Evolutionary conservation across 2,329 filamentous ascomycete genomes (phyloP), one percentile per base, ranked within the genome.

Genomic region (Ascosphaera apis): DNA sequence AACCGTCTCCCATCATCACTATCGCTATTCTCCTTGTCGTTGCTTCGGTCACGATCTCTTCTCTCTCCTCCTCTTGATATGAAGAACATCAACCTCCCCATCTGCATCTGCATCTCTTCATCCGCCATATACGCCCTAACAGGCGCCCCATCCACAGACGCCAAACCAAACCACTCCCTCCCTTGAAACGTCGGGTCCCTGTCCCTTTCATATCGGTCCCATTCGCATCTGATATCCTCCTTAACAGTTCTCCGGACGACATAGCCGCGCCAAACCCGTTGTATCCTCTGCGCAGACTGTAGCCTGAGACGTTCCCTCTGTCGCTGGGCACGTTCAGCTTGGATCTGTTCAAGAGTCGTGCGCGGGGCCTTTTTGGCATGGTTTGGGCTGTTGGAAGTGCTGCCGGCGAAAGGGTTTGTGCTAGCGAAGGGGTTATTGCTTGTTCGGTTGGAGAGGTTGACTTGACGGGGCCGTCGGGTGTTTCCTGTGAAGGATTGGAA

Each of bases 401-500:
- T 53, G 37, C 54, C 56, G 36, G 66, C 73, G 53, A 88, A 91
- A 3, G 83, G 81, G 49, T 92, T 91, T 35, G 64, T n/a, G n/a
- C n/a, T n/a, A n/a, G n/a, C n/a, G n/a, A n/a, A n/a, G n/a, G n/a
- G n/a, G n/a, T n/a, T n/a, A n/a, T n/a, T n/a, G n/a, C n/a, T 63
- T 44, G 70, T 71, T 46, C 84, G 76, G 42, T 83, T 88, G 44
- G 82, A 88, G 41, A 98, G 74, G 57, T 95, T 93, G 52, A 95
- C 82, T 53, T 93, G 84, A 44, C 88, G 76, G 41, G 77, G 76
- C 45, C 80, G 78, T 49, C 81, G 75, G 47, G 82, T 80, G 56
- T 61, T 80, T 46, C 88, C 88, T 16, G 80, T 88, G 60, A 98
- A 98, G 37, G 78, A 83, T 41, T 78, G 75, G 59, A 88, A 91